phyloP scores from a whole-genome alignment of 2,329 filamentous ascomycete species.

The Trichophyton benhamiae region DNA sequence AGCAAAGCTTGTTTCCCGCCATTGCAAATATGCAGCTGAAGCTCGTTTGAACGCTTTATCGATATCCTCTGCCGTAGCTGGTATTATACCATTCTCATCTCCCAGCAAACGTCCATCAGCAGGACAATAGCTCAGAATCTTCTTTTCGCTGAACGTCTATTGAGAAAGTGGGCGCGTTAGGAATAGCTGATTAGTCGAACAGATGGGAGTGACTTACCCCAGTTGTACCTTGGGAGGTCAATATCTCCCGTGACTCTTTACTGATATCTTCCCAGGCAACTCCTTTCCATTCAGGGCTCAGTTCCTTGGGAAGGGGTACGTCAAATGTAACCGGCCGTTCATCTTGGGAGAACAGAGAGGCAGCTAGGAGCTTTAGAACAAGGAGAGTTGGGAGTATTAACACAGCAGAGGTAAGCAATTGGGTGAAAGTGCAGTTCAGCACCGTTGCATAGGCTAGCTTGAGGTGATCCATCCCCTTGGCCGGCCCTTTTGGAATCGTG shows the following conservation, averaged over 20 bases:
- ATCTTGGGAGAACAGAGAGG: conserved; percentile 12
- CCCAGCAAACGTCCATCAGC: conserved; percentile 79
- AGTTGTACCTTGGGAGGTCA: conserved; percentile 25
- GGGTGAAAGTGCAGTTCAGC: background rate
- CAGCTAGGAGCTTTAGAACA: conserved; percentile 6
- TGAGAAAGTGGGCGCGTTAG: background rate
- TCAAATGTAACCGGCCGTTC: conserved; percentile 29
- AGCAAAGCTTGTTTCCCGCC: conserved; percentile 65
- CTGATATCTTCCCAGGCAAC: conserved; percentile 27
- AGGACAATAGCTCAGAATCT: conserved; percentile 48
- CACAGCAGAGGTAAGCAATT: conserved; percentile 8
- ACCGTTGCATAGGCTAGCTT: conserved; percentile 2
- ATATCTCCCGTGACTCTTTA: conserved; percentile 23
- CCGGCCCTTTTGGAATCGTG: background rate
- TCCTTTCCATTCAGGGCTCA: conserved; percentile 22
- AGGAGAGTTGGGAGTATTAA: conserved; percentile 5
- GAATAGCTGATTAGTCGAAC: background rate
- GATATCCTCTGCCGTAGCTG: conserved; percentile 62
- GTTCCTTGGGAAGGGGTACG: conserved; percentile 26
- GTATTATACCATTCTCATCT: conserved; percentile 48
- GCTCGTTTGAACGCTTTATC: conserved; percentile 67
- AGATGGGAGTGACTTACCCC: conserved; percentile 22
- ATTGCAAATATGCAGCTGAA: conserved; percentile 59
- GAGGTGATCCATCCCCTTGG: conserved; percentile 9
- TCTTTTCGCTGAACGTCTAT: conserved; percentile 28